phyloP scores from a whole-genome alignment of 148 eudicot species.

The Cornus kousa region DNA sequence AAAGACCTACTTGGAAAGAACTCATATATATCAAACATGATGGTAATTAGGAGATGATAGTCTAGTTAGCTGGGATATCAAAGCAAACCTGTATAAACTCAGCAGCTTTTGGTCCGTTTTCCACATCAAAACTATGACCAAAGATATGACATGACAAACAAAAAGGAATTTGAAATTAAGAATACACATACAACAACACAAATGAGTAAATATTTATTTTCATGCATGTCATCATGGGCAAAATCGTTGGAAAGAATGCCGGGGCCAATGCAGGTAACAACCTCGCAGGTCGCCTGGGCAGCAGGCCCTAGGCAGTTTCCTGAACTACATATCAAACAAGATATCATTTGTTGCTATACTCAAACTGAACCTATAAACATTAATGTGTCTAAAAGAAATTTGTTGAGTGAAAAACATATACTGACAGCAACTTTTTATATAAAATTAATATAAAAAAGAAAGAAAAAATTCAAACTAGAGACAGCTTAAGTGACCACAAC shows the following conservation, averaged over 20 bases:
- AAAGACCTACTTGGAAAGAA: not conserved
- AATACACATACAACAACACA: not conserved
- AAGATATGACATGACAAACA: conserved; percentile 10
- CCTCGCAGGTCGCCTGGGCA: not conserved
- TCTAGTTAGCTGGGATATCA: not conserved
- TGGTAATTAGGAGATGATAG: not conserved
- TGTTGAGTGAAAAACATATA: not conserved
- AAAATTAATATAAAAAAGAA: not conserved
- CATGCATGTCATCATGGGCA: not conserved
- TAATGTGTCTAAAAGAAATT: not conserved
- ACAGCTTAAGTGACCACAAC: not conserved
- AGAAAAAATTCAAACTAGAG: not conserved
- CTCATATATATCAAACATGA: not conserved
- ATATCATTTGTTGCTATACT: not conserved
- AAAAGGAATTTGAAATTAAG: not conserved
- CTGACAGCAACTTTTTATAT: not conserved
- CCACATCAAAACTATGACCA: conserved; percentile 75
- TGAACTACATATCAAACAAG: not conserved
- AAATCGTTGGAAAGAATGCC: not conserved
- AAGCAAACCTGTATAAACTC: conserved; percentile 74
- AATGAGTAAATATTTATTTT: not conserved
- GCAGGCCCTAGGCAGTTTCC: not conserved
- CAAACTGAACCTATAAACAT: not conserved
- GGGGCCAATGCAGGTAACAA: not conserved
- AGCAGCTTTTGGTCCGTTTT: conserved; percentile 95